These are phyloP conservation scores for Chlorokybus atmophyticus DNA, from an alignment of 139 green algal genomes.

Conservation along the genomic window DNA sequence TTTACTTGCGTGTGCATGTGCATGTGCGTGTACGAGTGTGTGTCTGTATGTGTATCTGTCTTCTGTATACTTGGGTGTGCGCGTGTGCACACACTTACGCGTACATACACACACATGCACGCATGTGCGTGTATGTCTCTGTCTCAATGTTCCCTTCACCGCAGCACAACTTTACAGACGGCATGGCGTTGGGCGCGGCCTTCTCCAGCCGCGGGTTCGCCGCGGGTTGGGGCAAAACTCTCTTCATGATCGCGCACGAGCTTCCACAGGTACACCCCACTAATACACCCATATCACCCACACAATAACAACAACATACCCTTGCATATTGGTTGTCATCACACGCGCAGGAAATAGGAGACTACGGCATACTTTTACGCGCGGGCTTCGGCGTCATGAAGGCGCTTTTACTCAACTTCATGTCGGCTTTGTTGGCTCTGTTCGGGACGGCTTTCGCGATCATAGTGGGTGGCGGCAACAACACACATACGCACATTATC, in stretches of 20 bases:
- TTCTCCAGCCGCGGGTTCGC: slow-evolving; percentile 13
- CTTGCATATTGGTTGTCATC: too few species aligned
- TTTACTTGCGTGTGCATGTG: background rate
- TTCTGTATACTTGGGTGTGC: background rate
- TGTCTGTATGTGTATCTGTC: background rate
- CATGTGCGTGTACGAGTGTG: background rate
- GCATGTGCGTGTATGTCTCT: background rate
- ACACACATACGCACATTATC: background rate
- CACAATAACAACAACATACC: too few species aligned
- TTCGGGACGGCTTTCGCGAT: slow-evolving; percentile 18
- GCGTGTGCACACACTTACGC: background rate
- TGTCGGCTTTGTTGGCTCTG: slow-evolving; percentile 24
- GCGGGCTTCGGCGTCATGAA: slow-evolving; percentile 21
- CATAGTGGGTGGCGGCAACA: background rate
- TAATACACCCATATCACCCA: too few species aligned
- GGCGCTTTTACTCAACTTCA: slow-evolving; percentile 29
- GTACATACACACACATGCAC: background rate
- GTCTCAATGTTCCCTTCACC: background rate
- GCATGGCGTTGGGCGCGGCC: slow-evolving; percentile 23
- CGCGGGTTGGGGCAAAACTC: slow-evolving; percentile 14
- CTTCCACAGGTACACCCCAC: slow-evolving; percentile 27
- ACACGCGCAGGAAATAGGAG: too few species aligned
- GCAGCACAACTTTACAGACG: slow-evolving; percentile 38
- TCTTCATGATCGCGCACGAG: slow-evolving; percentile 33
- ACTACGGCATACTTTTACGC: slow-evolving; percentile 23